Conservation (phyloP, 345 rosid genomes). For the Boechera retrofracta region DNA sequence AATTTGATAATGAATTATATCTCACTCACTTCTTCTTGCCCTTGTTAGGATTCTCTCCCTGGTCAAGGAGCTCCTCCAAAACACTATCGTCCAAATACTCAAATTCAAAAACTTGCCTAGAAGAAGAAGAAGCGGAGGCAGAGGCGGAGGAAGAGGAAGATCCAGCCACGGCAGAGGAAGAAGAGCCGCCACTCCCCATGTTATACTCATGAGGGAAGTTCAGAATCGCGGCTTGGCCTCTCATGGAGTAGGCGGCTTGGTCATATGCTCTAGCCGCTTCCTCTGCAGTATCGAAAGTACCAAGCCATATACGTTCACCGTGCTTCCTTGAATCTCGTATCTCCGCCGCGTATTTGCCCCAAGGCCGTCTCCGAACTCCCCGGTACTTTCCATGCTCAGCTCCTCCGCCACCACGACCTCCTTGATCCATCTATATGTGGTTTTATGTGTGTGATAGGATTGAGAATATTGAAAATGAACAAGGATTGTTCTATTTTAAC, state of each 20-base stretch:
- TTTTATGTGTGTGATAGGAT: not conserved
- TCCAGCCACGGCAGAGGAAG: conserved; percentile 11
- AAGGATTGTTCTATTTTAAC: not conserved
- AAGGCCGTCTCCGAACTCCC: conserved; percentile 83
- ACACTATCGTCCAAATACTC: conserved; percentile 78
- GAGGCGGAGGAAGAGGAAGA: conserved; percentile 39
- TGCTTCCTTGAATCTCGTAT: conserved; percentile 76
- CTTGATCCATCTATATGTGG: conserved; percentile 34
- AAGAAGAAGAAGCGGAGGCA: conserved; percentile 51
- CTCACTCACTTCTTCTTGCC: conserved; percentile 37
- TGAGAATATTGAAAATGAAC: not conserved
- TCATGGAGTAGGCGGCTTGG: conserved; percentile 80
- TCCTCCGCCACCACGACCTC: conserved; percentile 40
- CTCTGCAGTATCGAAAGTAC: conserved; percentile 86
- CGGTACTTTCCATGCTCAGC: conserved; percentile 55
- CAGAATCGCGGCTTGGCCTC: conserved; percentile 78
- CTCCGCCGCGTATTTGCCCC: conserved; percentile 97
- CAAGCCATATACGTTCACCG: conserved; percentile 89
- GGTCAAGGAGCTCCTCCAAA: conserved; percentile 81
- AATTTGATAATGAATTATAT: not conserved
- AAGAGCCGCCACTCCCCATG: conserved; percentile 39
- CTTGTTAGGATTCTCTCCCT: conserved; percentile 53
- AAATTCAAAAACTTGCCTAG: conserved; percentile 71
- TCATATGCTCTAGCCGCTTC: conserved; percentile 93
- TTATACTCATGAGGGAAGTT: conserved; percentile 85